phyloP scores from a whole-genome alignment of 129 eudicot species.

The Tanacetum coccineum region DNA sequence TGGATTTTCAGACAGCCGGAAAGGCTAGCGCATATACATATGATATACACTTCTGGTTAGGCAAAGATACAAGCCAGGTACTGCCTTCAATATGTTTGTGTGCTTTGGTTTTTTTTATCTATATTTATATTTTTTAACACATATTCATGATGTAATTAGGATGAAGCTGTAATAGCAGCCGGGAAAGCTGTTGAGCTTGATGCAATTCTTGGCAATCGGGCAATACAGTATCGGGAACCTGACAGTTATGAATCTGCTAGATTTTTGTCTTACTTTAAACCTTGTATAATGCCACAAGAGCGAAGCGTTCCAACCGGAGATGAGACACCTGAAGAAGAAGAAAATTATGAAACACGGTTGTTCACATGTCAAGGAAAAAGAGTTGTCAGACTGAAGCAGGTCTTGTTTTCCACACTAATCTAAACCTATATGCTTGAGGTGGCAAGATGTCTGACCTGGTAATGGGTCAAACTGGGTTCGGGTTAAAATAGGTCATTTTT shows the following conservation, averaged over 20 bases:
- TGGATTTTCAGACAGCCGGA: slow-evolving; percentile 67
- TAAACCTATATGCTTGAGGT: slow-evolving; percentile 3
- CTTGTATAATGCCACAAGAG: slow-evolving; percentile 81
- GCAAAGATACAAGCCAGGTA: slow-evolving; percentile 97
- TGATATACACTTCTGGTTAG: slow-evolving; percentile 89
- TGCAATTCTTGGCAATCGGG: slow-evolving; percentile 87
- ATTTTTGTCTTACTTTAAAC: slow-evolving; percentile 85
- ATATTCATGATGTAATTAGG: slow-evolving; percentile 38
- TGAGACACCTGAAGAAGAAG: slow-evolving; percentile 64
- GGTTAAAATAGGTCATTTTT: neutral
- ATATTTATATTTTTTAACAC: neutral
- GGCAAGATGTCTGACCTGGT: neutral
- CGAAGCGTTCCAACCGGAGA: slow-evolving; percentile 84
- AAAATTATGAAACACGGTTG: slow-evolving; percentile 62
- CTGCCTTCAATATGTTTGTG: neutral
- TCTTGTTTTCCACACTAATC: slow-evolving; percentile 13
- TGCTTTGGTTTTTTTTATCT: neutral
- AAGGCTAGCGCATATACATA: slow-evolving; percentile 70
- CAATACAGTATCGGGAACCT: slow-evolving; percentile 80
- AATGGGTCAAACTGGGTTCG: neutral
- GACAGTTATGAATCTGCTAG: slow-evolving; percentile 84
- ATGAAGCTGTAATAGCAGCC: slow-evolving; percentile 93
- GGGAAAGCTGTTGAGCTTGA: slow-evolving; percentile 94
- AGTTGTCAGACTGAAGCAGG: slow-evolving; percentile 88
- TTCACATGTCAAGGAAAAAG: slow-evolving; percentile 89